These are phyloP conservation scores for Coemansia sp. DNA, from an alignment of 192 early-diverging fungal species.

Conservation along the genomic window DNA sequence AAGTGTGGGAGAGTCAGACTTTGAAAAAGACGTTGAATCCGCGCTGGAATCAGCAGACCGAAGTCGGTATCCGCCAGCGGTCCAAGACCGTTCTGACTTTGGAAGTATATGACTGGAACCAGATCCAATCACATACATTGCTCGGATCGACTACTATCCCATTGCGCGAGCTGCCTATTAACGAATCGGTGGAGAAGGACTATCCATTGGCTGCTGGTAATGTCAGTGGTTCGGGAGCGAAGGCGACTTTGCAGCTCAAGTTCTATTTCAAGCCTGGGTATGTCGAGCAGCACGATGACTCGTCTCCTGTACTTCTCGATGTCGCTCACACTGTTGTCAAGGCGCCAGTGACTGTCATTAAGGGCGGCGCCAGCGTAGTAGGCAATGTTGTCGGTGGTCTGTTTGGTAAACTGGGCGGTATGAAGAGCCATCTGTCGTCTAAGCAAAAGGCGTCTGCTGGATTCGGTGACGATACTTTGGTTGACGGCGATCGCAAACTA, in stretches of 20 bases:
- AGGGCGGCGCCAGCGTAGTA: conserved; percentile 53
- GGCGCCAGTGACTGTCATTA: conserved; percentile 59
- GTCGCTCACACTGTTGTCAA: conserved; percentile 59
- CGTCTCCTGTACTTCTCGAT: conserved; percentile 56
- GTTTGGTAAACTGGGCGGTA: conserved; percentile 43
- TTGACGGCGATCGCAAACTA: conserved; percentile 9
- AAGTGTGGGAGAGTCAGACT: conserved; percentile 66
- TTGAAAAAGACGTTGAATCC: conserved; percentile 76
- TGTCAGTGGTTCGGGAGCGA: not conserved
- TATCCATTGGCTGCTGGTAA: conserved; percentile 38
- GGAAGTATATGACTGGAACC: conserved; percentile 79
- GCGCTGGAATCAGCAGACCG: conserved; percentile 65
- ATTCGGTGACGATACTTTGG: not conserved
- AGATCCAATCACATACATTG: conserved; percentile 62
- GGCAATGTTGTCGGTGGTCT: conserved; percentile 49
- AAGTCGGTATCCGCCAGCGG: conserved; percentile 59
- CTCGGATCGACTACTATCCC: conserved; percentile 58
- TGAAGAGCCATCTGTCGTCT: conserved; percentile 24
- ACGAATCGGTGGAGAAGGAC: conserved; percentile 49
- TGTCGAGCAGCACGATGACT: conserved; percentile 56
- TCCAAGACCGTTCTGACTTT: conserved; percentile 58
- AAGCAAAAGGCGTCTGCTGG: not conserved
- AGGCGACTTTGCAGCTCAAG: conserved; percentile 55
- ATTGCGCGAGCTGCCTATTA: conserved; percentile 57
- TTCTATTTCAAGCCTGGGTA: conserved; percentile 63